Percentiles rank a stretch among this genome's conserved stretches.
phyloP scores from a whole-genome alignment of 208 protist species.

The Crithidia thermophila region DNA sequence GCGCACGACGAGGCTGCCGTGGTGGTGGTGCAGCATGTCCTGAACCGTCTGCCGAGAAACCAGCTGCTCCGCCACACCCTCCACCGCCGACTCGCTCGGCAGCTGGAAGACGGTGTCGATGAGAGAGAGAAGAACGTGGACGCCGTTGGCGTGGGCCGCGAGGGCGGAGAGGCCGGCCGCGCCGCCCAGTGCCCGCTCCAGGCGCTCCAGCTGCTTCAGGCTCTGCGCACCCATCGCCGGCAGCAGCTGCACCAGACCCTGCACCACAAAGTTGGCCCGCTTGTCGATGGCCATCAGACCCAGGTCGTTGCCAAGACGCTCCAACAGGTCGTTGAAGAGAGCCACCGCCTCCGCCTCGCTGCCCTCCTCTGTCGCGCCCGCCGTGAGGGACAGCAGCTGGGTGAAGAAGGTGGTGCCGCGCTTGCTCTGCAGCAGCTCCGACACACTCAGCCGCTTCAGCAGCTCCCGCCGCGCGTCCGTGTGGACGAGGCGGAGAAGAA shows the following conservation, averaged over 20 bases:
- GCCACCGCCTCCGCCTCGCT: conserved; percentile 33
- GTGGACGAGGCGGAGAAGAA: conserved; percentile 63
- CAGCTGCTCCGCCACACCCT: conserved; percentile 57
- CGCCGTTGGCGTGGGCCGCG: conserved; percentile 55
- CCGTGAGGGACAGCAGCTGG: conserved; percentile 43
- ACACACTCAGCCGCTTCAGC: conserved; percentile 47
- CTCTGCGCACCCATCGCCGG: conserved; percentile 33
- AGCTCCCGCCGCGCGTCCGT: conserved; percentile 40
- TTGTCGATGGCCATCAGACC: conserved; percentile 64
- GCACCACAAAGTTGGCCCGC: conserved; percentile 87
- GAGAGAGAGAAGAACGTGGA: conserved; percentile 73
- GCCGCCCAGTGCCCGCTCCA: conserved; percentile 55
- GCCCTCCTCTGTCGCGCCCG: background rate
- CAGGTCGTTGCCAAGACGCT: conserved; percentile 47
- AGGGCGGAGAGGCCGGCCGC: conserved; percentile 47
- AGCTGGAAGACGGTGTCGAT: conserved; percentile 51
- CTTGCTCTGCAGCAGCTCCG: conserved; percentile 59
- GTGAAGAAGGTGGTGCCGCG: conserved; percentile 76
- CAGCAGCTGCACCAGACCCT: conserved; percentile 61
- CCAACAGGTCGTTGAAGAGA: conserved; percentile 45
- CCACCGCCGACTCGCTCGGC: conserved; percentile 35
- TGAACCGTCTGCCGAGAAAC: conserved; percentile 50
- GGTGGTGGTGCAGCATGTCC: conserved; percentile 55
- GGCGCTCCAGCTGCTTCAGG: conserved; percentile 36
- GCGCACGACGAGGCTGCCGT: conserved; percentile 80